Evolutionary conservation across 345 rosid species (phyloP), one percentile per base, ranked within the genome.

Genomic region (Gossypium ekmanianum): DNA sequence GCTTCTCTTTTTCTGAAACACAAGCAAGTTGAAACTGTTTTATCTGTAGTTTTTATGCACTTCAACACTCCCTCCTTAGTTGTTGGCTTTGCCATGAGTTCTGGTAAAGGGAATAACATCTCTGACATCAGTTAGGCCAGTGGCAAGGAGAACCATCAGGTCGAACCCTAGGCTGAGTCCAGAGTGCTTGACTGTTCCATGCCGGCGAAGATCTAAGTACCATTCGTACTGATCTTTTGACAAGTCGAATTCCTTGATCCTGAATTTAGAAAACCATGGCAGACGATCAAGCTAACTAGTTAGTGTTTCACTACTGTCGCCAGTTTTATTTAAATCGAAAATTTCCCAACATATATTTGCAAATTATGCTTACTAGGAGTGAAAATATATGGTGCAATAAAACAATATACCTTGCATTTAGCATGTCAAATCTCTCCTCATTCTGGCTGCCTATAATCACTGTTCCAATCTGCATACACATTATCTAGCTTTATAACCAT

Each of bases 31-130:
- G 24, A 43, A 14, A 52, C 71, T 45, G 16, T 58, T 41, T 14
- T 34, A n/a, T 41, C 51, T 29, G 57, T 48, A 58, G 41, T 27
- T 12, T 72, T 5, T 12, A 7, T 34, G 45, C 68, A 64, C 24
- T 20, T 58, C 9, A 13, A 43, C 2, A 9, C 16, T 17, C n/a
- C 13, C 26, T 68, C 11, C 11, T 77, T 80, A 92, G 72, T 80
- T 84, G 69, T 81, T 74, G 79, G 82, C 88, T 76, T 88, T 86
- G 73, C 90, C 88, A 66, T 61, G 70, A 68, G 88, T 85, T 78
- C 88, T 78, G 11, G 95, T 95, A 81, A 92, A 94, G n/a, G 98
- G 96, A 79, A 94, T 80, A 1, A 72, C 89, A 63, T 92, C 98
- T 85, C 85, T 89, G 44, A 94, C 87, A 81, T 94, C 95, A 1